Conservation (phyloP, 352 stramenopile genomes). For the Halophytophthora batemanensis region DNA sequence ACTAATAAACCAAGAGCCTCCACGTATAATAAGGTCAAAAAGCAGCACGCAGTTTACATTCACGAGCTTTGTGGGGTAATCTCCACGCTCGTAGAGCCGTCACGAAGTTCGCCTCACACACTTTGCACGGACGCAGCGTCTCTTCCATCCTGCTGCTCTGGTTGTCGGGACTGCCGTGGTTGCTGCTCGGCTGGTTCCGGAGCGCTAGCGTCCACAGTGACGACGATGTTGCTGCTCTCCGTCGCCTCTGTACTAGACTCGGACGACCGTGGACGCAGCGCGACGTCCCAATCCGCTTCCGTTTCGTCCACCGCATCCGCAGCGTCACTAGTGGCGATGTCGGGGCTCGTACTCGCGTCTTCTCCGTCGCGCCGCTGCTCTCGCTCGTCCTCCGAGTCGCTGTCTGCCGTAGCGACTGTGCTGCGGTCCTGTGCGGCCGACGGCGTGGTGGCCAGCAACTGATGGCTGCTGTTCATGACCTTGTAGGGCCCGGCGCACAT, state of each 20-base stretch:
- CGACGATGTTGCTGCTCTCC: conserved; percentile 9
- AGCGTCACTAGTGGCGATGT: not conserved
- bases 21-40: no score
- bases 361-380: conserved; percentile 2
- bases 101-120: conserved; percentile 19
- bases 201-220: not conserved
- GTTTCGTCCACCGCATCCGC: conserved; percentile 11
- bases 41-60: not conserved
- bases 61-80: no score
- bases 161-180: not conserved
- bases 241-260: not conserved
- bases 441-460: conserved; percentile 55
- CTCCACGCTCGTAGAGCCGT: no score
- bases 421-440: conserved; percentile 31
- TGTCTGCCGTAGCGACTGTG: conserved; percentile 23
- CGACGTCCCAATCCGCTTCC: conserved; percentile 11
- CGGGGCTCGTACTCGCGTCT: not conserved
- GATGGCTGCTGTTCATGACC: conserved; percentile 75
- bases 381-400: conserved; percentile 33
- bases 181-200: not conserved
- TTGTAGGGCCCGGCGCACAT: conserved; percentile 77
- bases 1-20: no score
- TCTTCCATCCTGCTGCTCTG: conserved; percentile 1
- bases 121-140: conserved; percentile 19
- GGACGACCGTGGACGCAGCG: conserved; percentile 9